Percentiles rank a stretch among this genome's conserved stretches.
These are phyloP conservation scores for Miscanthus lutarioriparius DNA, from an alignment of 176 grass and related monocot species.

Conservation along the genomic window DNA sequence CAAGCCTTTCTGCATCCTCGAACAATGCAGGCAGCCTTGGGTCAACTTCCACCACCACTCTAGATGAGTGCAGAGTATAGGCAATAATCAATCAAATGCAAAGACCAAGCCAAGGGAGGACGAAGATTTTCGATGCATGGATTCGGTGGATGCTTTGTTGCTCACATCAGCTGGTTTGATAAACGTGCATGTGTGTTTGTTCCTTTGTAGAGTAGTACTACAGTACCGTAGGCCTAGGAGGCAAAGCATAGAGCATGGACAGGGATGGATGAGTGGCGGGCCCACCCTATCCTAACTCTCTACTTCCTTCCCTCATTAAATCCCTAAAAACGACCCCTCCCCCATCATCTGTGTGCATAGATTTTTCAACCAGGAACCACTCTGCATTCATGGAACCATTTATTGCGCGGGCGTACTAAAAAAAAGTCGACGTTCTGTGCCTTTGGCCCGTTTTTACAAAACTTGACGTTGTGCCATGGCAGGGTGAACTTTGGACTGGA, in stretches of 20 bases:
- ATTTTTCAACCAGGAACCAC: conserved; percentile 46
- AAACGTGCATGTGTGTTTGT: conserved; percentile 43
- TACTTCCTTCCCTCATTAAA: neutral
- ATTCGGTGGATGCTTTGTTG: conserved; percentile 25
- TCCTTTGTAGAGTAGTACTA: conserved; percentile 6
- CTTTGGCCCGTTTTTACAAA: no score
- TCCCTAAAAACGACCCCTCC: conserved; percentile 2
- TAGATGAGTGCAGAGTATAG: neutral
- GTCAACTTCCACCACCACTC: no score
- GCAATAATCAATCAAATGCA: neutral
- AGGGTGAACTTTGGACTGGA: no score
- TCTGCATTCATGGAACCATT: conserved; percentile 47
- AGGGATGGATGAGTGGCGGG: neutral
- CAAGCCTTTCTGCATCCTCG: no score
- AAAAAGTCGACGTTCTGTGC: no score
- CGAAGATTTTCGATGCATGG: neutral
- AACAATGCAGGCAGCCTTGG: no score
- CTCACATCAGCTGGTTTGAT: conserved; percentile 2
- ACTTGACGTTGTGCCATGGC: no score
- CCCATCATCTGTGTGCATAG: conserved; percentile 2
- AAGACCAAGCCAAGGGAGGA: neutral
- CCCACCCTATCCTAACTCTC: neutral
- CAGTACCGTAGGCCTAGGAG: no score
- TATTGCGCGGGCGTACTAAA: conserved; percentile 43
- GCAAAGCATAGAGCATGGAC: neutral